Base-by-base conservation (phyloP, 139 green algal genomes). In the Chlorella sp. region DNA sequence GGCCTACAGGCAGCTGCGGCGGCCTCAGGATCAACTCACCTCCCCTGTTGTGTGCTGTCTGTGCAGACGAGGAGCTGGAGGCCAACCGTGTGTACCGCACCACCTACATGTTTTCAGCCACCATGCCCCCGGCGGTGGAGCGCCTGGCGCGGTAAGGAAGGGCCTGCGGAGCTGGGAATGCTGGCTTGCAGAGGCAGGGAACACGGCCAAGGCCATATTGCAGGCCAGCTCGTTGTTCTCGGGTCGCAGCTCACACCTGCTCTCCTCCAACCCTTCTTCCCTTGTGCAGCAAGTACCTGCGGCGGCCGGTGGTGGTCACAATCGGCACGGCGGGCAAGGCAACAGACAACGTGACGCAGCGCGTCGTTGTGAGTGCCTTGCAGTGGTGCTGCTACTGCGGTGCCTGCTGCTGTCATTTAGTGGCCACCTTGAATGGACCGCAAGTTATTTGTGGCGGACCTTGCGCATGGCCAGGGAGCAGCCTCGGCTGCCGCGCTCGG, bases 41-140 rank as follows among this genome's bases (percentile, higher is more conserved):
- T 48, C 69, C 16, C 36, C 34, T 54, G 5, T 26, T n/a, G n/a
- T n/a, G n/a, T n/a, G n/a, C n/a, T n/a, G 2, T 34, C 72, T 40
- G 32, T 26, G 67, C 80, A 79, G 85, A 82, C 22, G 90, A 84
- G 79, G 48, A 82, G 64, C 86, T 96, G 68, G 94, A 96, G 43
- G 69, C 81, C 19, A 85, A 89, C 69, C 83, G 83, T 26, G 83
- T 95, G 70, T 99, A 99, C 91, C 92, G 97, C 84, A 99, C 95
- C n/a, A 99, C 97, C 38, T 98, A 99, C 91, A 99, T 99, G 97
- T 99, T 99, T 88, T 92, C 82, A 30, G 97, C 97, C 43, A 99
- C 97, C 81, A 99, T 99, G 97, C 97, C 97, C 0, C 89, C 96
- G 0, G 88, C 92, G 0, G 97, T 99, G 72, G 95, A 98, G 91